These are phyloP conservation scores for Aschersonia sp. DNA, from an alignment of 2,329 filamentous ascomycete species.

Conservation along the genomic window DNA sequence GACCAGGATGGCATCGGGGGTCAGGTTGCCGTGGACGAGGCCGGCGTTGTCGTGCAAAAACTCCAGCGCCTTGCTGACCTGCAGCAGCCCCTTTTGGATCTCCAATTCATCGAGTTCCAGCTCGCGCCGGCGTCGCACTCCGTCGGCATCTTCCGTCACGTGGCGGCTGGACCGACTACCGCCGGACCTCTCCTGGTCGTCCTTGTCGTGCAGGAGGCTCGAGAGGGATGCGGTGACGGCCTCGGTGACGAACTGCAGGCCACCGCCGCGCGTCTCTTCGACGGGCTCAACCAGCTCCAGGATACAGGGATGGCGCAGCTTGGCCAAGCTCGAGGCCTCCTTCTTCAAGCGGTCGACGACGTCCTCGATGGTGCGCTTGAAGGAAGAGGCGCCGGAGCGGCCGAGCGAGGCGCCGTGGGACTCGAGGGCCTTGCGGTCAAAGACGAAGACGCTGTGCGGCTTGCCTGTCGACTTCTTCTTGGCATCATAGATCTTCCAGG, in stretches of 20 bases:
- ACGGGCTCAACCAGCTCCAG: slow-evolving; percentile 89
- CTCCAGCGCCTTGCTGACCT: slow-evolving; percentile 86
- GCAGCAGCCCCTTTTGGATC: slow-evolving; percentile 88
- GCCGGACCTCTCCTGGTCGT: slow-evolving; percentile 63
- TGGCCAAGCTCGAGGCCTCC: slow-evolving; percentile 77
- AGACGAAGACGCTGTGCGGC: slow-evolving; percentile 80
- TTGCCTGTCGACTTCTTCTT: slow-evolving; percentile 94
- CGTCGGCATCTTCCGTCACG: slow-evolving; percentile 66
- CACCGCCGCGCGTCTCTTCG: slow-evolving; percentile 82
- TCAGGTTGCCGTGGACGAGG: slow-evolving; percentile 86
- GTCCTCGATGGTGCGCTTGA: slow-evolving; percentile 76
- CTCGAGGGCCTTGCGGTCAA: slow-evolving; percentile 79
- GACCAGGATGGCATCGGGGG: slow-evolving; percentile 82
- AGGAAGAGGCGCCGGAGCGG: slow-evolving; percentile 38
- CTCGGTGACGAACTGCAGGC: slow-evolving; percentile 92
- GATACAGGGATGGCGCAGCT: slow-evolving; percentile 79
- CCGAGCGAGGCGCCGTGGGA: slow-evolving; percentile 26
- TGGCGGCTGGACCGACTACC: slow-evolving; percentile 57
- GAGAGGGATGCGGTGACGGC: slow-evolving; percentile 79
- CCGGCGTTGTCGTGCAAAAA: slow-evolving; percentile 93
- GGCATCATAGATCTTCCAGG: slow-evolving; percentile 95
- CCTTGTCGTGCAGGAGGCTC: slow-evolving; percentile 71
- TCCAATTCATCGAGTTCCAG: slow-evolving; percentile 93
- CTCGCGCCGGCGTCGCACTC: slow-evolving; percentile 58
- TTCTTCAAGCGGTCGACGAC: slow-evolving; percentile 83